phyloP scores from a whole-genome alignment of 768 basidiomycete species.

The Rhizopogon vinicolor region DNA sequence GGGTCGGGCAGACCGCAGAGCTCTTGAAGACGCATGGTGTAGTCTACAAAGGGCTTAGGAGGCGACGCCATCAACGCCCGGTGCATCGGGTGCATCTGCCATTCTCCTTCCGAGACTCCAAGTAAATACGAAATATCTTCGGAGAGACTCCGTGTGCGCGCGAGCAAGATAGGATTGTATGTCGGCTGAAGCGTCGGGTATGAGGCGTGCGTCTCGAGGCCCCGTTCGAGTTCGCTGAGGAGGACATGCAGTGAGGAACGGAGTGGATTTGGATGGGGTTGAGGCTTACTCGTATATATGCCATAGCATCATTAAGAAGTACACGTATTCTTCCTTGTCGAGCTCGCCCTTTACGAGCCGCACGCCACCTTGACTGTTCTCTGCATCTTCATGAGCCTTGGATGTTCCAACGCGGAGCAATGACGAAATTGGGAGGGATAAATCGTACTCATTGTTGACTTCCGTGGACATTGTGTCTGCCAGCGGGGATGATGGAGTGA shows the following conservation, averaged over 20 bases:
- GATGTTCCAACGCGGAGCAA: constrained; percentile 38
- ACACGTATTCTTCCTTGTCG: constrained; percentile 58
- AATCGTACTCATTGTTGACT: constrained; percentile 11
- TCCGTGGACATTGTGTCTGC: not conserved
- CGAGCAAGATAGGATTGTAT: constrained; percentile 66
- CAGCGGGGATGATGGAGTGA: no score
- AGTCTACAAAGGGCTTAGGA: constrained; percentile 46
- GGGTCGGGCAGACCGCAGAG: constrained; percentile 40
- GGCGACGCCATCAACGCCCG: constrained; percentile 36
- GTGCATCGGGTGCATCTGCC: constrained; percentile 56
- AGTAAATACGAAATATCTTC: constrained; percentile 65
- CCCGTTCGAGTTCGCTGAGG: constrained; percentile 50
- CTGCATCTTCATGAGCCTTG: constrained; percentile 51
- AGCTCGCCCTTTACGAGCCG: constrained; percentile 57
- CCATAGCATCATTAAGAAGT: constrained; percentile 75
- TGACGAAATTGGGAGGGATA: constrained; percentile 27
- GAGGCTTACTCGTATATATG: constrained; percentile 67
- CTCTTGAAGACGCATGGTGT: constrained; percentile 48
- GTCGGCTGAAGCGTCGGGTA: constrained; percentile 62
- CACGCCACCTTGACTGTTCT: constrained; percentile 51
- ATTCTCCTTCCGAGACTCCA: constrained; percentile 43
- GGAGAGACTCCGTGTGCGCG: constrained; percentile 54
- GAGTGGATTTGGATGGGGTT: not conserved
- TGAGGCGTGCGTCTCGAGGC: constrained; percentile 53
- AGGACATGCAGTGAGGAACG: no score